Base-by-base conservation (phyloP, 768 basidiomycete species). In the Hypholoma sublateritium region DNA sequence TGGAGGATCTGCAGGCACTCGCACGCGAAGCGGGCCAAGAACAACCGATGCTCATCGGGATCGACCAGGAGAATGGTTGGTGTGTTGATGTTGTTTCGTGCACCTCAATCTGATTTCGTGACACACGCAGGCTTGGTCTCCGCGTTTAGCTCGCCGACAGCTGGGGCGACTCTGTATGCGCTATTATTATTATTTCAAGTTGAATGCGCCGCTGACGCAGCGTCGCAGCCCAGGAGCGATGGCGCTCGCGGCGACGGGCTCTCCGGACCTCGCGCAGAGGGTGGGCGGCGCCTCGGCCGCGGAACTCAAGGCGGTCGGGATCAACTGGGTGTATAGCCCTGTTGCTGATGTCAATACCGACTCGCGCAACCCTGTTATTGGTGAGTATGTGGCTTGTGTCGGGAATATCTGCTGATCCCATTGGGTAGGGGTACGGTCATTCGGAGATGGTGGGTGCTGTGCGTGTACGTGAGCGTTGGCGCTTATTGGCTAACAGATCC, bases 311-410 rank as follows among this genome's bases (percentile, higher is more conserved):
- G 68, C 80, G 37, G 82, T 76, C 1, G 88, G 88, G 0, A 82
- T 90, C 56, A 87, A 87, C 63, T 90, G 88, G 88, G 81, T 74
- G 7, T 89, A 81, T 59, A 83, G 84, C 62, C 88, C 88, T 0
- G 86, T 89, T 5, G 86, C 81, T 9, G 87, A 90, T 63, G 80
- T 90, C 46, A 90, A 89, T 64, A 83, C 80, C n/a, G 83, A 90
- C 65, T 74, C 78, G 13, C 71, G 77, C 42, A 89, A 90, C 64
- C 87, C 88, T 9, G 86, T 89, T 24, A 90, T 90, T 43, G 87
- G 87, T 84, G 49, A 53, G 80, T 4, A 25, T 17, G 4, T 24
- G 41, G 12, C 36, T 12, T 49, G 16, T 45, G 13, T 12, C 11
- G 6, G 11, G 50, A 41, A 25, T 46, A 17, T 46, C 25, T 24